phyloP scores from a whole-genome alignment of 2,329 filamentous ascomycete species.

The Pseudocercospora fijiensis region DNA sequence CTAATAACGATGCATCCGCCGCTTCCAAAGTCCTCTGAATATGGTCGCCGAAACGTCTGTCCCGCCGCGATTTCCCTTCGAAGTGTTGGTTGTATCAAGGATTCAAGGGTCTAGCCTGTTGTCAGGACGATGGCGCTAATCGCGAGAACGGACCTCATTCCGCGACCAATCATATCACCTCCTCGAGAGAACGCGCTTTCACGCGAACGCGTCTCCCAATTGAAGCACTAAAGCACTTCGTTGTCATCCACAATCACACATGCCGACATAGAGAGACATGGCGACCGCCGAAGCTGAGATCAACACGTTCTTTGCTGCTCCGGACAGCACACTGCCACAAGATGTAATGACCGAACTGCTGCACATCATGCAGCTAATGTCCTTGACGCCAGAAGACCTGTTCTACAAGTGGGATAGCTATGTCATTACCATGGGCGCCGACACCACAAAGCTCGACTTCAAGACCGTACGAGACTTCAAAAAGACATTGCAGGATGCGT shows the following conservation, averaged over 20 bases:
- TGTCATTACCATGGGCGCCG: constrained; percentile 86
- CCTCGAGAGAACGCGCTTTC: neutral
- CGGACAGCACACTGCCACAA: constrained; percentile 58
- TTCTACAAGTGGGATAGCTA: constrained; percentile 99
- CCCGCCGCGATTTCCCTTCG: neutral
- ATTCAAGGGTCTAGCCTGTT: neutral
- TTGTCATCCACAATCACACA: neutral
- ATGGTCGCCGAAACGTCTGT: neutral
- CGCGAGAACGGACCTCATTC: neutral
- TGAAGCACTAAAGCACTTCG: neutral
- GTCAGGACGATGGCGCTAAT: neutral
- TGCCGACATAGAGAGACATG: constrained; percentile 40
- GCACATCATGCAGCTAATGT: constrained; percentile 82
- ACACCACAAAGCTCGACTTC: constrained; percentile 70
- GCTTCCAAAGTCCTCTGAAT: neutral
- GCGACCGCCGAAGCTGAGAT: constrained; percentile 54
- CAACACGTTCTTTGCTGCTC: constrained; percentile 59
- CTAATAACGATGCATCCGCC: constrained; percentile 3
- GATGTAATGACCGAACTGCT: constrained; percentile 80
- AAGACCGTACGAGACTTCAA: constrained; percentile 76
- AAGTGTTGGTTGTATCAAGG: no score
- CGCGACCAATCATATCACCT: neutral
- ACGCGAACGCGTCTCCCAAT: constrained; percentile 1
- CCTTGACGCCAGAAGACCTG: constrained; percentile 77
- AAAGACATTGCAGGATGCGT: constrained; percentile 76